phyloP scores from a whole-genome alignment of 139 green algal genomes.

The Chlamydomonas applanata region DNA sequence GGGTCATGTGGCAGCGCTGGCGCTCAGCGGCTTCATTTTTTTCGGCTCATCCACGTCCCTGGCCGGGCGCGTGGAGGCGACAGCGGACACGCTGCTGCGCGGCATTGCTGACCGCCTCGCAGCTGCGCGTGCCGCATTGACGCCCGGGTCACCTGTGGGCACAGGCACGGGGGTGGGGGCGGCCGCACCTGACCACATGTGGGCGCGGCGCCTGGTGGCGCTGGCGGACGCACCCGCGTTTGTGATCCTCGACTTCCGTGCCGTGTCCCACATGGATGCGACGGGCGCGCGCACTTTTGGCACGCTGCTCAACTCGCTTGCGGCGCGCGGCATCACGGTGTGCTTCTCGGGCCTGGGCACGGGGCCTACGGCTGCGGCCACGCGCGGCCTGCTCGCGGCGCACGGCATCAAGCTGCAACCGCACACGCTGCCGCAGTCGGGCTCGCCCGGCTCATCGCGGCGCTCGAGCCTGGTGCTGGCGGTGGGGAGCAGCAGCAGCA shows the following conservation, averaged over 20 bases:
- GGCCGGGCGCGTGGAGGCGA: slow-evolving; percentile 45
- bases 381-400: slow-evolving; percentile 10
- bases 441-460: background rate
- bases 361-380: background rate
- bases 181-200: background rate
- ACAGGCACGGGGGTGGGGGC: background rate
- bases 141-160: background rate
- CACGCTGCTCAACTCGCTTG: slow-evolving; percentile 42
- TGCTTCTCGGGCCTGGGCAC: background rate
- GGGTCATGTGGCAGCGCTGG: slow-evolving; percentile 44
- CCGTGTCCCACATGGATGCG: slow-evolving; percentile 70
- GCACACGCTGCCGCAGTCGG: background rate
- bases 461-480: background rate
- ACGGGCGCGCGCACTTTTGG: slow-evolving; percentile 73
- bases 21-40: slow-evolving; percentile 80
- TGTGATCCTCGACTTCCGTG: slow-evolving; percentile 51
- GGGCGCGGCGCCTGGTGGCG: background rate
- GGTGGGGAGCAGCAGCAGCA: background rate
- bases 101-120: background rate
- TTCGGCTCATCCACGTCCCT: slow-evolving; percentile 70
- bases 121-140: background rate
- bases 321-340: background rate
- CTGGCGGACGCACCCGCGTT: slow-evolving; percentile 29
- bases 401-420: background rate
- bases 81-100: slow-evolving; percentile 16